These are phyloP conservation scores for Colletotrichum sp. DNA, from an alignment of 2,329 filamentous ascomycete species.

Conservation along the genomic window DNA sequence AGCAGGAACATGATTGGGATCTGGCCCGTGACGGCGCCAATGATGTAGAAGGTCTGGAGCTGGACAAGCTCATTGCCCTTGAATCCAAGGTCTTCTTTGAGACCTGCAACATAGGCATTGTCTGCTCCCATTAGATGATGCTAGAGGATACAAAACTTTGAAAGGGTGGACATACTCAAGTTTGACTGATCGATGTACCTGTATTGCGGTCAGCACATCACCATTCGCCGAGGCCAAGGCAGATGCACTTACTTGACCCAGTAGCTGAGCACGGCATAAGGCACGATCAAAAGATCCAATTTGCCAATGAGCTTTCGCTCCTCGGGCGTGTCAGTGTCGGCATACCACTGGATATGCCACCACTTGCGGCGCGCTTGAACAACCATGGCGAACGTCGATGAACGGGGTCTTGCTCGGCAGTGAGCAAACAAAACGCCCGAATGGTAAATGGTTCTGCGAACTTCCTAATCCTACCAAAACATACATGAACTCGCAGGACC, in stretches of 20 bases:
- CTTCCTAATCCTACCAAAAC: too few relatives aligned
- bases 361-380: constrained; percentile 29
- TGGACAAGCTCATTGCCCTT: constrained; percentile 31
- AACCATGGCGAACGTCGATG: not conserved
- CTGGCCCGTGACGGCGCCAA: constrained; percentile 28
- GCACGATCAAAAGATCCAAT: constrained; percentile 42
- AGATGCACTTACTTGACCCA: constrained; percentile 25
- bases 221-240: not conserved
- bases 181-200: constrained; percentile 30
- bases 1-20: constrained; percentile 34
- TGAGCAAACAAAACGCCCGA: not conserved
- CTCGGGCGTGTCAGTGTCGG: constrained; percentile 50
- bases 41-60: constrained; percentile 28
- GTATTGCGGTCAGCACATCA: not conserved
- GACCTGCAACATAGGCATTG: constrained; percentile 36
- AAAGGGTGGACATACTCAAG: constrained; percentile 18
- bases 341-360: constrained; percentile 52
- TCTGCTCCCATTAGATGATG: constrained; percentile 42
- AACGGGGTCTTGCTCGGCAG: not conserved
- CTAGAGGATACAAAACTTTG: accelerated
- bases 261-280: constrained; percentile 34
- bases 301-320: constrained; percentile 46
- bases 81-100: constrained; percentile 29
- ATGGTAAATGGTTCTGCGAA: not conserved
- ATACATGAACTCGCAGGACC: not conserved